Conservation (phyloP, 306 rosid genomes). For the Cicer cuneatum region DNA sequence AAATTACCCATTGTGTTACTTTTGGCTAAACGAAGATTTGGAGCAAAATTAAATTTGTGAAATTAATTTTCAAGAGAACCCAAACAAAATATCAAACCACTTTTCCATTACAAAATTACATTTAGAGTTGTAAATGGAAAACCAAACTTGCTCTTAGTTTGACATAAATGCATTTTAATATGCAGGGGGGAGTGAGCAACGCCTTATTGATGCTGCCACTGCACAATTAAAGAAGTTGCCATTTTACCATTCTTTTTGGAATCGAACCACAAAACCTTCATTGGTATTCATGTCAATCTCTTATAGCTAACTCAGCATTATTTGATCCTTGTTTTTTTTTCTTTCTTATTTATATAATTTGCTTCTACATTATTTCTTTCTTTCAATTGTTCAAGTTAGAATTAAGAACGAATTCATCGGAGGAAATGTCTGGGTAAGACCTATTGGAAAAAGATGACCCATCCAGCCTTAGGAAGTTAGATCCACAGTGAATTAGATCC, state of each 20-base stretch:
- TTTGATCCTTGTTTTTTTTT: conserved; percentile 24
- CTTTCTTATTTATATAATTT: conserved; percentile 13
- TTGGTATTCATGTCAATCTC: conserved; percentile 62
- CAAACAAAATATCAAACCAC: too few relatives aligned
- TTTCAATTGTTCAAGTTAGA: conserved; percentile 12
- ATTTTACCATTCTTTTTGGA: conserved; percentile 99
- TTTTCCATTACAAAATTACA: too few relatives aligned
- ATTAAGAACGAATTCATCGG: conserved; percentile 8
- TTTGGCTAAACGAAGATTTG: too few relatives aligned
- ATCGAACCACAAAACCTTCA: conserved; percentile 92
- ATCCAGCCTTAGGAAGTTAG: background rate
- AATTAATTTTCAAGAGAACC: too few relatives aligned
- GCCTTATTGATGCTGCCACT: conserved; percentile 87
- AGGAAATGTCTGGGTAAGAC: background rate
- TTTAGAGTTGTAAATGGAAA: too few relatives aligned
- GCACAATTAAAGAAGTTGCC: conserved; percentile 86
- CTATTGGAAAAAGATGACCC: background rate
- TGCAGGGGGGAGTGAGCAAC: conserved; percentile 89
- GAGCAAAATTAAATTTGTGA: too few relatives aligned
- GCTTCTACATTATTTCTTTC: conserved; percentile 19
- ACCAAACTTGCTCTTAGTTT: too few relatives aligned
- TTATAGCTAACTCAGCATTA: conserved; percentile 14
- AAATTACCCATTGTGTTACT: too few relatives aligned
- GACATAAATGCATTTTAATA: conserved; percentile 31
- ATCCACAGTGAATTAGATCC: background rate